These are phyloP conservation scores for Piloderma croceum DNA, from an alignment of 768 basidiomycete genomes.

Conservation along the genomic window DNA sequence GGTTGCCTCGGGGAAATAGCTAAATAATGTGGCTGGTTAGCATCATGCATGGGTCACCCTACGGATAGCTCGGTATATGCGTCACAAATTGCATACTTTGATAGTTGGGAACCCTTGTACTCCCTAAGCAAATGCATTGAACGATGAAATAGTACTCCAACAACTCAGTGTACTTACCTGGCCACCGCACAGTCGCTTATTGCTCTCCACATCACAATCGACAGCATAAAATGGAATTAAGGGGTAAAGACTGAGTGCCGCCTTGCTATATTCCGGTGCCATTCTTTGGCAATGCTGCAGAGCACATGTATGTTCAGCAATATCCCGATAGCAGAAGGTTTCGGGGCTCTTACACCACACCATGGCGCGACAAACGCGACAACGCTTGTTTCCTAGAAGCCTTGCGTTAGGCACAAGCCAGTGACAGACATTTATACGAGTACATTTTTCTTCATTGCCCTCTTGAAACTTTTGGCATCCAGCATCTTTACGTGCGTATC, in stretches of 20 bases:
- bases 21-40: conserved; percentile 21
- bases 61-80: no score
- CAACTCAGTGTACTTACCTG: conserved; percentile 39
- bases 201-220: conserved; percentile 82
- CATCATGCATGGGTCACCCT: no score
- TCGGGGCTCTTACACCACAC: conserved; percentile 62
- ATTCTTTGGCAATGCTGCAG: conserved; percentile 77
- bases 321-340: conserved; percentile 1
- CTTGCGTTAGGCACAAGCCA: not conserved
- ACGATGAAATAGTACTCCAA: not conserved
- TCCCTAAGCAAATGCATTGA: conserved; percentile 35
- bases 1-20: conserved; percentile 75
- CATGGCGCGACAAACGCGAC: conserved; percentile 95
- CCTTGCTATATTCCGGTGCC: conserved; percentile 81
- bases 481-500: conserved; percentile 68
- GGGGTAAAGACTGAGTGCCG: conserved; percentile 72
- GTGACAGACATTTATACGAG: conserved; percentile 19
- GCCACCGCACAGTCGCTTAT: conserved; percentile 77
- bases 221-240: conserved; percentile 86
- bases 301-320: conserved; percentile 4
- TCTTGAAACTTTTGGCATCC: conserved; percentile 63
- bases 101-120: conserved; percentile 92
- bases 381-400: conserved; percentile 58
- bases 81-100: conserved; percentile 45
- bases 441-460: conserved; percentile 72